A percentile compares a stretch with the other conserved stretches of the same genome.
These are phyloP conservation scores for Ophiosphaerella herpotricha DNA, from an alignment of 2,329 filamentous ascomycete species.

Conservation along the genomic window DNA sequence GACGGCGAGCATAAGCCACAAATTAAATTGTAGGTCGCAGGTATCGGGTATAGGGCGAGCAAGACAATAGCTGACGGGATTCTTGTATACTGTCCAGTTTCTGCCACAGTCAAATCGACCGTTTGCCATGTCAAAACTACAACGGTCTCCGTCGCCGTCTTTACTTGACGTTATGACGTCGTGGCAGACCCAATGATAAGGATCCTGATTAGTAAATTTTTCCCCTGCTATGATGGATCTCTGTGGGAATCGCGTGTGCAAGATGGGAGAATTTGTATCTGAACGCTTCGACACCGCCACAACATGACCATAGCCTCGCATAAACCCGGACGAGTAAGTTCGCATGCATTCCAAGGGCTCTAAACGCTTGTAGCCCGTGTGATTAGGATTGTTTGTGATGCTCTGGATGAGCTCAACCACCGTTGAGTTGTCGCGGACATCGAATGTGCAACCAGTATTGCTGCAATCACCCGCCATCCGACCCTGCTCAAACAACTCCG, in stretches of 20 bases:
- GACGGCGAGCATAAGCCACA: conserved; percentile 18
- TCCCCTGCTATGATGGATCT: conserved; percentile 8
- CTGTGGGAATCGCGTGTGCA: conserved; percentile 19
- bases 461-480: conserved; percentile 1
- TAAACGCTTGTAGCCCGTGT: conserved; percentile 3
- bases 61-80: conserved; percentile 17
- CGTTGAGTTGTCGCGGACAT: conserved; percentile 5
- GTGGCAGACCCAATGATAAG: conserved; percentile 19
- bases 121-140: conserved; percentile 1
- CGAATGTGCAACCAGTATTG: conserved; percentile 6
- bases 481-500: conserved; percentile 9
- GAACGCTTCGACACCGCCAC: conserved; percentile 8
- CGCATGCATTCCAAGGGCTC: conserved; percentile 9
- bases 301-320: conserved; percentile 13
- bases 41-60: conserved; percentile 11
- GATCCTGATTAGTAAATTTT: conserved; percentile 12
- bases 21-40: conserved; percentile 23
- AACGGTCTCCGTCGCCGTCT: background rate
- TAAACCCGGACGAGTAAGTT: conserved; percentile 13
- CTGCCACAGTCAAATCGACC: conserved; percentile 2
- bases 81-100: conserved; percentile 21
- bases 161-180: conserved; percentile 4
- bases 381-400: conserved; percentile 8
- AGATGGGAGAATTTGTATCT: conserved; percentile 7
- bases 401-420: conserved; percentile 11